Base-by-base conservation (phyloP, 495 filamentous ascomycete genomes). In the Talaromyces trachyspermus region DNA sequence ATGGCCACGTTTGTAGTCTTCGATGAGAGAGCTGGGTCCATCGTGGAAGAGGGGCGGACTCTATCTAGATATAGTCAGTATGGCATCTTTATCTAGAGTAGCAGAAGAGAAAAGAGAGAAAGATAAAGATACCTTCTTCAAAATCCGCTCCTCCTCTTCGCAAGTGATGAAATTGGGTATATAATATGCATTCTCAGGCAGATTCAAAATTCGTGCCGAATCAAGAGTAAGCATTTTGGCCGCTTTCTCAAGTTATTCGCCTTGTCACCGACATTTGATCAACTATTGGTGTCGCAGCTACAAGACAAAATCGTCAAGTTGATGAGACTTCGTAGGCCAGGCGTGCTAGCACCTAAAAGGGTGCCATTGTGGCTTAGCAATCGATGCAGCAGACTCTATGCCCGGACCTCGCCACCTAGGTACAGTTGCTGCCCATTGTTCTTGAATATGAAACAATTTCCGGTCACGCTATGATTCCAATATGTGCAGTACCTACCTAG, bases 1-100 rank as follows among this genome's bases (percentile, higher is more conserved):
- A 89, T 0, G 92, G 92, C 76, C 88, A 87, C 0, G 88, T 86
- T 72, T 96, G 92, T 1, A 98, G 80, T 33, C 92, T 81, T 38
- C 92, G 87, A 57, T 86, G 88, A 5, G 82, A 77, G 39, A 98
- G 81, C 15, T 82, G 72, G 23, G 85, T 87, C 92, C 92, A 98
- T 59, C 80, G 77, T 30, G 88, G 85, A 26, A 81, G 80, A 25
- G 88, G 85, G 0, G 79, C 84, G 24, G 59, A 56, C 43, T 55
- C 59, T 49, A 77, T 70, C 70, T 74, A 42, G 29, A 48, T 19
- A 23, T 12, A 30, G 46, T 33, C 25, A 29, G 41, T 15, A 26
- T 43, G 14, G n/a, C 17, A 22, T 4, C 1, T 9, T 43, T 22
- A 51, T 19, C 15, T 38, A 19, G 29, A 26, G 30, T 23, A 22